Evolutionary conservation across 768 basidiomycete species (phyloP), one percentile per base, ranked within the genome.

Genomic region (Gymnopilus dilepis): DNA sequence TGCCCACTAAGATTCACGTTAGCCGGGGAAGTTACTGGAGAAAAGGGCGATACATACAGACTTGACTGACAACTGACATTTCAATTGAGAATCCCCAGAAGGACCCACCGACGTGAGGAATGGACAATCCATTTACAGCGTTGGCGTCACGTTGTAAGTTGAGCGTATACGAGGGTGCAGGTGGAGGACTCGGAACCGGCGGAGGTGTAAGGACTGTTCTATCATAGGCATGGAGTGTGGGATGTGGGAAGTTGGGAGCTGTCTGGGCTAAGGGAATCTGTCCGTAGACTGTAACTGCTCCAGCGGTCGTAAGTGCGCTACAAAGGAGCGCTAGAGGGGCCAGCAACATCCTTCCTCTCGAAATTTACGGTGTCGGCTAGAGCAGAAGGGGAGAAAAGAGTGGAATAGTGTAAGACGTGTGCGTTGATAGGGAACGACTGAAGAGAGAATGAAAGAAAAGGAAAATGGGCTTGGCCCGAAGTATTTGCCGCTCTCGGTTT

Each of bases 51-150:
- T 47, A 82, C 73, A 69, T 71, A 90, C 89, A 72, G 64, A 90
- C 79, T 76, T 86, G 84, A 58, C 82, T 84, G 6, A 86, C 80
- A 7, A 92, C 86, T 40, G 89, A 90, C 78, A 91, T 82, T 73
- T 93, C 91, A 38, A 93, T 82, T 3, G 87, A 90, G 69, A 92
- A 91, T 3, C 89, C 90, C 58, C 86, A 81, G 67, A 91, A 91
- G 17, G 84, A 80, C 42, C 68, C 72, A 19, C 70, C 68, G 6
- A 61, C 61, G 31, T 79, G 80, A 43, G 74, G 71, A 26, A 81
- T 80, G 8, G 79, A 80, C 31, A 80, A 56, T 1, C 74, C 75
- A 3, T 65, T 60, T 2, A 78, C 76, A 15, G 62, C 68, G 6
- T 67, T 67, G 28, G 74, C 79, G 50, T 70, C 72, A 11, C 61